phyloP scores from a whole-genome alignment of 805 yeast genomes.

The Maudiozyma barnettii region DNA sequence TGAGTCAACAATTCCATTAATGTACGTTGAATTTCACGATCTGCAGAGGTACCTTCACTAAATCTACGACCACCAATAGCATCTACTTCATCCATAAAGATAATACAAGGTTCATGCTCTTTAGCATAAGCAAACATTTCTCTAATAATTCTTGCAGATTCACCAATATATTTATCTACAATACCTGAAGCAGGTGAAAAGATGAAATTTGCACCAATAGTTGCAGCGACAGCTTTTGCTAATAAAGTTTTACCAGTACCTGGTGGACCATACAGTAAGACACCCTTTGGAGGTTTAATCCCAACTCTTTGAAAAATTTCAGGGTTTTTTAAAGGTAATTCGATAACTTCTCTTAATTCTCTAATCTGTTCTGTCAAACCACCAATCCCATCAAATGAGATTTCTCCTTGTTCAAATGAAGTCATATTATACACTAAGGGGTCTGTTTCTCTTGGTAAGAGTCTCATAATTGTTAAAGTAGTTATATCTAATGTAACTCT shows the following conservation, averaged over 20 bases:
- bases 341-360: conserved; percentile 95
- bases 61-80: conserved; percentile 98
- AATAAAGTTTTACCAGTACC: conserved; percentile 95
- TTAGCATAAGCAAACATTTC: conserved; percentile 97
- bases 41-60: conserved; percentile 97
- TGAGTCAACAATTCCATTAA: conserved; percentile 93
- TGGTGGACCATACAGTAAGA: conserved; percentile 92
- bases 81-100: conserved; percentile 97
- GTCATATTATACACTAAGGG: conserved; percentile 98
- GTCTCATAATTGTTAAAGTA: conserved; percentile 93
- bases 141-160: conserved; percentile 89
- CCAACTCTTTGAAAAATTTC: conserved; percentile 93
- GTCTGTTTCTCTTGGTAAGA: conserved; percentile 95
- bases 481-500: conserved; percentile 97
- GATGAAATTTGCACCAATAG: conserved; percentile 94
- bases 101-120: conserved; percentile 96
- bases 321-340: conserved; percentile 92
- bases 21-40: conserved; percentile 96
- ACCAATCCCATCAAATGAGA: conserved; percentile 91
- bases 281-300: conserved; percentile 98
- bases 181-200: conserved; percentile 98
- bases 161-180: conserved; percentile 97
- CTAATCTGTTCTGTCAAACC: conserved; percentile 93
- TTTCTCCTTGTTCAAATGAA: conserved; percentile 93
- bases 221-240: conserved; percentile 97